Conservation (phyloP, 23 red algal genomes). For the Gracilaria gracilis region DNA sequence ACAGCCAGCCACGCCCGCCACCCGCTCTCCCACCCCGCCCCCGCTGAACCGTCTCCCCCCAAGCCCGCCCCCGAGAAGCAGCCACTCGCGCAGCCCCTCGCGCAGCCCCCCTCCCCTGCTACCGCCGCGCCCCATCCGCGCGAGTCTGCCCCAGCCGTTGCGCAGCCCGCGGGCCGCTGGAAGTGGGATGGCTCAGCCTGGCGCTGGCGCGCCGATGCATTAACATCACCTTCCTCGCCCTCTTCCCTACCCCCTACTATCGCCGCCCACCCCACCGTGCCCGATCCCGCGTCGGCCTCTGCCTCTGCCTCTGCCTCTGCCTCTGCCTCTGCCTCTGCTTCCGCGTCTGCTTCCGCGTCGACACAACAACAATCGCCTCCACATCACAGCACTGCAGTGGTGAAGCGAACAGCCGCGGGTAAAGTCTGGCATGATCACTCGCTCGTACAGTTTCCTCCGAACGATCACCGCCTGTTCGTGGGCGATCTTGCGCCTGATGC, state of each 20-base stretch:
- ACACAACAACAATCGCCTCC: not conserved
- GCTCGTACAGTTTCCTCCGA: conserved; percentile 64
- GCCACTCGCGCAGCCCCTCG: too few species aligned
- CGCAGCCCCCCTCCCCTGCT: not conserved
- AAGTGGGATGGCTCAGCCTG: conserved; percentile 51
- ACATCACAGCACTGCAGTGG: not conserved
- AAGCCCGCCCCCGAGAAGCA: too few species aligned
- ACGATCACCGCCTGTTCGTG: conserved; percentile 90
- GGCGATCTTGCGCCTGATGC: conserved; percentile 89
- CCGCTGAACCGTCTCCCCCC: not conserved
- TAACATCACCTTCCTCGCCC: not conserved
- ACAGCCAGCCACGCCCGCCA: not conserved
- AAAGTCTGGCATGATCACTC: conserved; percentile 80
- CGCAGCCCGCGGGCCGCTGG: conserved; percentile 28
- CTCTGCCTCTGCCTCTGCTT: not conserved
- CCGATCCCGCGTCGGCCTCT: not conserved
- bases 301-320: not conserved
- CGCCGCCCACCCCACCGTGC: not conserved
- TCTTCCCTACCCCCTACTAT: not conserved
- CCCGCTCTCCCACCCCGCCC: not conserved
- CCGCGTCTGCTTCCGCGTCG: not conserved
- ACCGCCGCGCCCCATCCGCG: not conserved
- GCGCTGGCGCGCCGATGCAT: conserved; percentile 18
- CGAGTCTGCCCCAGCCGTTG: not conserved
- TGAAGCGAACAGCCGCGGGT: conserved; percentile 83